Evolutionary conservation across 208 protist genomes (phyloP).

Genomic region (Leishmania tropica): DNA sequence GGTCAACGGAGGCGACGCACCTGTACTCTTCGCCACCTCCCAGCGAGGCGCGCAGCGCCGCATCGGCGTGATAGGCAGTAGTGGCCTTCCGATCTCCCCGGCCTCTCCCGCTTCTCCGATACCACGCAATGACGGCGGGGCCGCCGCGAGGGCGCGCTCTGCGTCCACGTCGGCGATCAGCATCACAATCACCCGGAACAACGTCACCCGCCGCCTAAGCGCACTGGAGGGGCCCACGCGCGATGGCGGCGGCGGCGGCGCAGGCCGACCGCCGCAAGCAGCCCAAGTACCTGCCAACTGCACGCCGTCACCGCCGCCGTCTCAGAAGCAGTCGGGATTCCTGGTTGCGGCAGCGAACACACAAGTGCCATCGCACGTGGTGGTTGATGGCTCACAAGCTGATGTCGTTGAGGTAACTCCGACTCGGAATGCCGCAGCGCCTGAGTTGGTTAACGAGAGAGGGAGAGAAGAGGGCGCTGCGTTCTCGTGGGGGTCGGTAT

Average conservation of each 20-base stretch:
- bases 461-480: neutral
- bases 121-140: neutral
- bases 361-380: neutral
- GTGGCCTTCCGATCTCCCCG: neutral
- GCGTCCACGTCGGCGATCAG: conserved; percentile 4
- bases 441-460: neutral
- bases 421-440: neutral
- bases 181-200: neutral
- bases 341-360: neutral
- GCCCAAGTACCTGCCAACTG: neutral
- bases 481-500: neutral
- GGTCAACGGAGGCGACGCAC: neutral
- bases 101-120: neutral
- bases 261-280: conserved; percentile 4
- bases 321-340: neutral
- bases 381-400: neutral
- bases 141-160: neutral
- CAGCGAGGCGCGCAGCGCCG: conserved; percentile 10
- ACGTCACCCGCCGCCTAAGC: neutral
- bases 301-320: neutral
- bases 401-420: neutral
- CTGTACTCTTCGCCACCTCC: conserved; percentile 15
- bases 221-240: neutral
- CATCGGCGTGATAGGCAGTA: neutral
- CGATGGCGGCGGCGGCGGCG: neutral